These are phyloP conservation scores for Nicotiana tabacum DNA, from an alignment of 257 asterid genomes.

Conservation along the genomic window DNA sequence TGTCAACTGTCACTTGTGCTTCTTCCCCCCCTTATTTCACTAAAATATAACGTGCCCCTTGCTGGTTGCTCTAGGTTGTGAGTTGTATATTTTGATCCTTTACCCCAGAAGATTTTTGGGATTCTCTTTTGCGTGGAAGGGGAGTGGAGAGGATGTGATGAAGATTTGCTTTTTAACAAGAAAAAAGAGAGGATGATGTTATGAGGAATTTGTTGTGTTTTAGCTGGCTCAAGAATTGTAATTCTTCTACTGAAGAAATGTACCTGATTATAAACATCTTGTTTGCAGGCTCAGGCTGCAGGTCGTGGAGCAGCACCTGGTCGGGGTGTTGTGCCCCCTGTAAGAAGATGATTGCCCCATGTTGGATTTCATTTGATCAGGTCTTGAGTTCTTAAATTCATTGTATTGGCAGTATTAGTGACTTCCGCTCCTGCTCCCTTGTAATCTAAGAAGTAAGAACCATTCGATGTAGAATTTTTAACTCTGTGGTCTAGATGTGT, in stretches of 20 bases:
- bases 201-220: not conserved
- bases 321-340: slow-evolving; percentile 83
- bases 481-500: not conserved
- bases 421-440: not conserved
- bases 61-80: not conserved
- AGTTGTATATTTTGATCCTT: not conserved
- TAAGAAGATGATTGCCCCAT: slow-evolving; percentile 51
- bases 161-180: not conserved
- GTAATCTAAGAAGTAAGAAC: not conserved
- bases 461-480: not conserved
- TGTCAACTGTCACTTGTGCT: not conserved
- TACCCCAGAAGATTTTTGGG: not conserved
- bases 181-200: not conserved
- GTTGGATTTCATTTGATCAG: not conserved
- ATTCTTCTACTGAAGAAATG: not conserved
- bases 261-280: not conserved
- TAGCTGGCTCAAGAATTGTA: not conserved
- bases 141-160: not conserved
- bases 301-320: slow-evolving; percentile 92
- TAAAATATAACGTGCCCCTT: not conserved
- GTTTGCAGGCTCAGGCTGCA: slow-evolving; percentile 78
- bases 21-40: not conserved
- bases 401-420: slow-evolving; percentile 2
- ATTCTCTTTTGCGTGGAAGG: not conserved
- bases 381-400: not conserved